These are phyloP conservation scores for Takashimella koratensis DNA, from an alignment of 1,284 basidiomycete genomes.

Conservation along the genomic window DNA sequence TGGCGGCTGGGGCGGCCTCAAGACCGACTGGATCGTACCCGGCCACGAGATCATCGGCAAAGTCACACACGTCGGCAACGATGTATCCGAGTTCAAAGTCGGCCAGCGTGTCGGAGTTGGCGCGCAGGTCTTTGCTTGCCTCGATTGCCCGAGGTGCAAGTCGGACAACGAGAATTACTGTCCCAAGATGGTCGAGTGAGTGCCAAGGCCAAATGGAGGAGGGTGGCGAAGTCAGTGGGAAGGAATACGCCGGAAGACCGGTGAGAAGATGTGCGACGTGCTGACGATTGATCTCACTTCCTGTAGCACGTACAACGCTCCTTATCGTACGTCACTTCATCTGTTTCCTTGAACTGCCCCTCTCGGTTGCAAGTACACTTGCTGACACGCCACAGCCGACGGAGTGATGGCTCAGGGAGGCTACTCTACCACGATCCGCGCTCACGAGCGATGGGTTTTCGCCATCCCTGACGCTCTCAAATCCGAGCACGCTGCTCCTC, in stretches of 20 bases:
- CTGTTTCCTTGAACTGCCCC: no score
- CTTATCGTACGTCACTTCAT: neutral
- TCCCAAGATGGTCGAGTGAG: slow-evolving; percentile 20
- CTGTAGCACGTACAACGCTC: neutral
- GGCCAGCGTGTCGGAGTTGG: slow-evolving; percentile 65
- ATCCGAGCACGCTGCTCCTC: slow-evolving; percentile 55
- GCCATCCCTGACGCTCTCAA: slow-evolving; percentile 61
- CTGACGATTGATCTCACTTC: no score
- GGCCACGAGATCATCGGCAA: slow-evolving; percentile 64
- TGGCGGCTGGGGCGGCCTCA: slow-evolving; percentile 54
- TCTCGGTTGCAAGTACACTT: no score
- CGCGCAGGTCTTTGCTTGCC: slow-evolving; percentile 58
- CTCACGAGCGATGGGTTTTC: slow-evolving; percentile 65
- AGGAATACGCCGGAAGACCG: no score
- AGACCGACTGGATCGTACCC: slow-evolving; percentile 37
- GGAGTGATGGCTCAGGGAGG: slow-evolving; percentile 48
- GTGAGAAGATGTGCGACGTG: no score
- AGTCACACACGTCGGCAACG: slow-evolving; percentile 56
- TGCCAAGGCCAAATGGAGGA: no score
- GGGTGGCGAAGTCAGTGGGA: no score
- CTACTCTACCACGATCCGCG: slow-evolving; percentile 61
- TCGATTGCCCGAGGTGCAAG: slow-evolving; percentile 57
- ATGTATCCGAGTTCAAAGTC: slow-evolving; percentile 58
- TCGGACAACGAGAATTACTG: slow-evolving; percentile 59
- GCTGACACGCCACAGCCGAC: slow-evolving; percentile 22